Evolutionary conservation across 2,329 filamentous ascomycete genomes (phyloP).

Genomic region (Basipetospora chlamydospora): DNA sequence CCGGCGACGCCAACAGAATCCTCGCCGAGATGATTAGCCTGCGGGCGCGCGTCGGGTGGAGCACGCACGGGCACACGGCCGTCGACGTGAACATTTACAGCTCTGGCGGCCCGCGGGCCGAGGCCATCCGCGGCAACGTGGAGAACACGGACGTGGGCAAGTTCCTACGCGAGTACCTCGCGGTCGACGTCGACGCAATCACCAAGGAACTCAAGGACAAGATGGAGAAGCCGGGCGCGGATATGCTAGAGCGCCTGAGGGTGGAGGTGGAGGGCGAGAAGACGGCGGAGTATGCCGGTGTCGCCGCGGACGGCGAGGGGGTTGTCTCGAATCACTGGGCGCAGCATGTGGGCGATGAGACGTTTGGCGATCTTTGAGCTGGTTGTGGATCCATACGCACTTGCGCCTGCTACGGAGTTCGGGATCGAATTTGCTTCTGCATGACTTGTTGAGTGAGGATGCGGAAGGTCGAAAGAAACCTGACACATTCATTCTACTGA

Average conservation of each 20-base stretch:
- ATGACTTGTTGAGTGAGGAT: too few relatives aligned
- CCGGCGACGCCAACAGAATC: slow-evolving; percentile 35
- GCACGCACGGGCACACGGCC: slow-evolving; percentile 81
- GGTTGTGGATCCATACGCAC: not conserved
- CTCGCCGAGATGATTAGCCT: slow-evolving; percentile 80
- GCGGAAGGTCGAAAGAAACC: too few relatives aligned
- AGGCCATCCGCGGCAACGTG: slow-evolving; percentile 64
- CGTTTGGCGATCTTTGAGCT: slow-evolving; percentile 3
- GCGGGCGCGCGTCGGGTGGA: slow-evolving; percentile 84
- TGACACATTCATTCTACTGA: too few relatives aligned
- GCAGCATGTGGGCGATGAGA: not conserved
- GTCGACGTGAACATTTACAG: slow-evolving; percentile 97
- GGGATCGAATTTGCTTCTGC: too few relatives aligned
- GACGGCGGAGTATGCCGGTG: slow-evolving; percentile 22
- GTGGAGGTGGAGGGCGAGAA: not conserved
- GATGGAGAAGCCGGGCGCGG: not conserved
- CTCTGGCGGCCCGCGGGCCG: slow-evolving; percentile 49
- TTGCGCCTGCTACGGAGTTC: too few relatives aligned
- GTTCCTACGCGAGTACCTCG: slow-evolving; percentile 68
- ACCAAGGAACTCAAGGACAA: slow-evolving; percentile 60
- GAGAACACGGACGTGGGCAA: slow-evolving; percentile 88
- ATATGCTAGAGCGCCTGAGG: not conserved
- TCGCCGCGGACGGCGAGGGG: slow-evolving; percentile 53
- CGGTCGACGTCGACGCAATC: slow-evolving; percentile 62
- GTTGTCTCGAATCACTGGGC: slow-evolving; percentile 27